Evolutionary conservation across 306 rosid genomes (phyloP).

Genomic region (Hippophae tibetana): DNA sequence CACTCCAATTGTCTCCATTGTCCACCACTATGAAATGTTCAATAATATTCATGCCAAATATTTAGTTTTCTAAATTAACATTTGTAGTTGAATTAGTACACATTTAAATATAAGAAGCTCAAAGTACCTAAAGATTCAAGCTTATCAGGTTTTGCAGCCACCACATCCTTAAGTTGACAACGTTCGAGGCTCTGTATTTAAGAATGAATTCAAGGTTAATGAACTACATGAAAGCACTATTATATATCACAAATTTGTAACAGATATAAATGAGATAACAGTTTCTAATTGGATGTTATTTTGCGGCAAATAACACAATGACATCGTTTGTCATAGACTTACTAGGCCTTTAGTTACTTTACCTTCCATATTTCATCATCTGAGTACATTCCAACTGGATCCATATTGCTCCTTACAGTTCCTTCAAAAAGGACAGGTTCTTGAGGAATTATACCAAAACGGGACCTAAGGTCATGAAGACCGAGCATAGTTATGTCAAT

Average conservation of each 20-base stretch:
- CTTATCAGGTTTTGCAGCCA: slow-evolving; percentile 70
- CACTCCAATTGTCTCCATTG: slow-evolving; percentile 95
- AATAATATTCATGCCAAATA: too few relatives aligned
- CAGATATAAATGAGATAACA: too few relatives aligned
- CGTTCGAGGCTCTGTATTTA: slow-evolving; percentile 61
- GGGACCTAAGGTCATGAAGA: slow-evolving; percentile 87
- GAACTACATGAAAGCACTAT: background rate
- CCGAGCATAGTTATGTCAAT: slow-evolving; percentile 63
- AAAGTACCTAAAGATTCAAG: slow-evolving; percentile 62
- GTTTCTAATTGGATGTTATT: too few relatives aligned
- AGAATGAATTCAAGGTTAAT: background rate
- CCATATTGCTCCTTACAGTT: slow-evolving; percentile 79
- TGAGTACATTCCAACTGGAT: slow-evolving; percentile 57
- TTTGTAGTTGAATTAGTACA: too few relatives aligned
- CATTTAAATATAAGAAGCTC: background rate
- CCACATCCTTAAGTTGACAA: slow-evolving; percentile 83
- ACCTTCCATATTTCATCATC: slow-evolving; percentile 99
- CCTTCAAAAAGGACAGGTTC: slow-evolving; percentile 99
- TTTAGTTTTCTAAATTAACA: too few relatives aligned
- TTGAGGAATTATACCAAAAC: slow-evolving; percentile 94
- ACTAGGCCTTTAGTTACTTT: background rate
- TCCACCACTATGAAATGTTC: slow-evolving; percentile 44
- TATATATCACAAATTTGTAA: too few relatives aligned
- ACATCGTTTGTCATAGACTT: too few relatives aligned
- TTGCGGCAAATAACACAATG: too few relatives aligned